A percentile compares a stretch with the other conserved stretches of the same genome.
These are phyloP conservation scores for Cladobotryum protrusum DNA, from an alignment of 2,329 filamentous ascomycete species.

Conservation along the genomic window DNA sequence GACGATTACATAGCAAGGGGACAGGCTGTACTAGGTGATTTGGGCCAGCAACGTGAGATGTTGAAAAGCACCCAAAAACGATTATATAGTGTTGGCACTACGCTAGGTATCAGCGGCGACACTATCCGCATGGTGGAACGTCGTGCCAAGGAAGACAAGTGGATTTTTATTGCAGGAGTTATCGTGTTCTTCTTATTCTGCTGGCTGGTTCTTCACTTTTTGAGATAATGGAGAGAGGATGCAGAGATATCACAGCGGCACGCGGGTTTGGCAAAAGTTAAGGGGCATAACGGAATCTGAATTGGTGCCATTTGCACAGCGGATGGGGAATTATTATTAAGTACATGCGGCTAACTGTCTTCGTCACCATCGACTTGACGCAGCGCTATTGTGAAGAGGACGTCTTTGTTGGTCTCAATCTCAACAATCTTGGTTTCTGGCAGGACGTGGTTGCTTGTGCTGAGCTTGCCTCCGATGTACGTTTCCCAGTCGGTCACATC, in stretches of 20 bases:
- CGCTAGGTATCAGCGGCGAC: slow-evolving; percentile 85
- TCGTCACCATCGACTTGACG: slow-evolving; percentile 30
- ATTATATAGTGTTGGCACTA: slow-evolving; percentile 90
- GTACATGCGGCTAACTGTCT: slow-evolving; percentile 17
- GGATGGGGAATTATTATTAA: background rate
- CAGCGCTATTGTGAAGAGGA: slow-evolving; percentile 71
- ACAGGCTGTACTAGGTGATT: slow-evolving; percentile 79
- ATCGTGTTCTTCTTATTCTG: slow-evolving; percentile 86
- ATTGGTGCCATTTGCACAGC: slow-evolving; percentile 5
- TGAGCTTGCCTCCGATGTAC: slow-evolving; percentile 64
- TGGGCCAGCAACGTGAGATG: slow-evolving; percentile 87
- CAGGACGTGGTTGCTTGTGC: slow-evolving; percentile 73
- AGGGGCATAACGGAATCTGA: slow-evolving; percentile 9
- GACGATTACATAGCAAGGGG: slow-evolving; percentile 93
- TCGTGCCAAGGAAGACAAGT: slow-evolving; percentile 89
- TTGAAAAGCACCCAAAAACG: slow-evolving; percentile 89
- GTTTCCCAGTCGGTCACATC: slow-evolving; percentile 80
- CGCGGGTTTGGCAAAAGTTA: slow-evolving; percentile 7
- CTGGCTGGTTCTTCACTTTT: slow-evolving; percentile 80
- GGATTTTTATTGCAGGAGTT: slow-evolving; percentile 89
- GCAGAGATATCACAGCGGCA: slow-evolving; percentile 12
- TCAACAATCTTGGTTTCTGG: slow-evolving; percentile 53
- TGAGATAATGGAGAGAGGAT: slow-evolving; percentile 42
- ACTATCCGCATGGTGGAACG: slow-evolving; percentile 96
- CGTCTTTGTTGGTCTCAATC: slow-evolving; percentile 55